Evolutionary conservation across 495 filamentous ascomycete genomes (phyloP).

Genomic region (Ramalina intermedia): DNA sequence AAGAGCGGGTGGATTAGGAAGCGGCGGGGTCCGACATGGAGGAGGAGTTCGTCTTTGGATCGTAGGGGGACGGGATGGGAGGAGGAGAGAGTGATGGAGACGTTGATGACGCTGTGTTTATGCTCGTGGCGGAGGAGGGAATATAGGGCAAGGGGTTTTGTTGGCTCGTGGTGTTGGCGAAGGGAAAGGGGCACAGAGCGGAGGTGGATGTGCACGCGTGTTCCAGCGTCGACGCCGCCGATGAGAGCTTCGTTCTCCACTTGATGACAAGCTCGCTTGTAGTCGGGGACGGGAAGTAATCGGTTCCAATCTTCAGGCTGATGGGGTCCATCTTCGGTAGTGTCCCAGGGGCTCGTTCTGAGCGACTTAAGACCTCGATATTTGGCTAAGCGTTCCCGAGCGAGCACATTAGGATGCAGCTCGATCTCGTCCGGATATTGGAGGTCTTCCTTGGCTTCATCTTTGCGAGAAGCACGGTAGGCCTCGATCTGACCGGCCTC

Average conservation of each 20-base stretch:
- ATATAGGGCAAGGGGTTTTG: slow-evolving; percentile 54
- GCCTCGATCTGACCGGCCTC: slow-evolving; percentile 65
- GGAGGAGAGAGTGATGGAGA: slow-evolving; percentile 67
- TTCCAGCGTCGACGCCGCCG: slow-evolving; percentile 74
- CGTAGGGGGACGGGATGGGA: slow-evolving; percentile 59
- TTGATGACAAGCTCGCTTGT: slow-evolving; percentile 62
- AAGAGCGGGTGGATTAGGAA: slow-evolving; percentile 82
- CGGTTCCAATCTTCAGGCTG: slow-evolving; percentile 84
- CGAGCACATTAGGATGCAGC: slow-evolving; percentile 72
- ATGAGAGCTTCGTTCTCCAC: slow-evolving; percentile 65
- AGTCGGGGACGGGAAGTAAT: slow-evolving; percentile 68
- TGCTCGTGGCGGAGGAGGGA: slow-evolving; percentile 87
- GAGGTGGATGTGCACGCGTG: slow-evolving; percentile 65
- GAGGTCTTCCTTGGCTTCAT: slow-evolving; percentile 72
- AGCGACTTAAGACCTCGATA: slow-evolving; percentile 87
- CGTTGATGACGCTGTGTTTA: slow-evolving; percentile 76
- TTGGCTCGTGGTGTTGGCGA: slow-evolving; percentile 36
- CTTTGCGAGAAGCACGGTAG: slow-evolving; percentile 59
- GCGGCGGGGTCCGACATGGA: slow-evolving; percentile 77
- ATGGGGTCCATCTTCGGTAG: slow-evolving; percentile 65
- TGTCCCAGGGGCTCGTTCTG: slow-evolving; percentile 75
- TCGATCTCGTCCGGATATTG: slow-evolving; percentile 98
- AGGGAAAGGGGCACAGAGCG: slow-evolving; percentile 52
- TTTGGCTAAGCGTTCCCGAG: slow-evolving; percentile 66
- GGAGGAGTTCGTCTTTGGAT: slow-evolving; percentile 76